A percentile compares a stretch with the other conserved stretches of the same genome.
Evolutionary conservation across 768 basidiomycete genomes (phyloP).

Genomic region (Hericium rajendrae): DNA sequence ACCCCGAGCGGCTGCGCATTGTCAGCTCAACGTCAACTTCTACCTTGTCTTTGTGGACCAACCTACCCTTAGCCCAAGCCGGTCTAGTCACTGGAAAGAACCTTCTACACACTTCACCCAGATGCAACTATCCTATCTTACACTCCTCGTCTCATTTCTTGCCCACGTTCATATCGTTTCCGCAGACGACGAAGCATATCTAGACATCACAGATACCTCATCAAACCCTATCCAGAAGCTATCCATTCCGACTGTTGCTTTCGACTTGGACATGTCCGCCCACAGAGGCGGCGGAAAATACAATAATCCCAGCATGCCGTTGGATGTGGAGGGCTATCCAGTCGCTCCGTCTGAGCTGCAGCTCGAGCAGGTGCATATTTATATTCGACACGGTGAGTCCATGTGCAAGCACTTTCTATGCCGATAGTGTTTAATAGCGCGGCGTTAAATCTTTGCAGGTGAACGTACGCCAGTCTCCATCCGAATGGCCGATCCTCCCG

Average conservation of each 20-base stretch:
- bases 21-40: too few relatives aligned
- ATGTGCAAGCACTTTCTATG: neutral
- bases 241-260: neutral
- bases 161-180: neutral
- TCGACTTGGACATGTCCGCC: neutral
- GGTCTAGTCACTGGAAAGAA: too few relatives aligned
- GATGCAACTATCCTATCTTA: neutral
- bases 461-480: conserved; percentile 72
- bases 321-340: conserved; percentile 56
- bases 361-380: conserved; percentile 67
- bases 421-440: neutral
- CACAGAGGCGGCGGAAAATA: neutral
- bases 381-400: conserved; percentile 60
- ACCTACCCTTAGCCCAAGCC: too few relatives aligned
- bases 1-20: too few relatives aligned
- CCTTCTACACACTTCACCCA: neutral
- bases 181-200: neutral
- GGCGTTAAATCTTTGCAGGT: conserved; percentile 28
- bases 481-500: conserved; percentile 50
- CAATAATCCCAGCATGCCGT: neutral
- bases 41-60: too few relatives aligned
- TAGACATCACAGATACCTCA: neutral
- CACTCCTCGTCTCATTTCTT: neutral
- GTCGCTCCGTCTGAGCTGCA: conserved; percentile 42
- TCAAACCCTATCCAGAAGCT: neutral